phyloP scores from a whole-genome alignment of 805 yeast species.

The Yarrowia osloensis region DNA sequence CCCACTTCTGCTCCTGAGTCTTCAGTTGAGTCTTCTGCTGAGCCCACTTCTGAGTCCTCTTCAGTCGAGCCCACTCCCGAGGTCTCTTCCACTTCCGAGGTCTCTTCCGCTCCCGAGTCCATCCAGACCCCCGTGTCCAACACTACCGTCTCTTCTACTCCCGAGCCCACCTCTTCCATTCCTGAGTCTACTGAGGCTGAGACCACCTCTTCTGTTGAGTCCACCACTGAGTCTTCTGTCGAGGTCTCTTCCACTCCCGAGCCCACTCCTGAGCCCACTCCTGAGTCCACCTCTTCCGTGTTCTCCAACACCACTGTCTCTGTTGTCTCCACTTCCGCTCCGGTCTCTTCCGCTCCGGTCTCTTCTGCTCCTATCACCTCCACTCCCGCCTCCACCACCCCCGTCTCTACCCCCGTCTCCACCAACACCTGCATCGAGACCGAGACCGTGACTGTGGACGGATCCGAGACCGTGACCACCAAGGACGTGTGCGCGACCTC shows the following conservation, averaged over 20 bases:
- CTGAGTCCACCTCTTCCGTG: neutral
- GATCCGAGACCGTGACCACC: neutral
- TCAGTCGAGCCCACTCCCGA: neutral
- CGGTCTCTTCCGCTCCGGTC: neutral
- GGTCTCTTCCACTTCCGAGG: neutral
- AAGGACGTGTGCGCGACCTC: conserved; percentile 4
- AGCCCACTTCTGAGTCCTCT: neutral
- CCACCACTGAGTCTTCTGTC: neutral
- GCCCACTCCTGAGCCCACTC: neutral
- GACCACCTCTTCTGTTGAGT: neutral
- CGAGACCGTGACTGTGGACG: neutral
- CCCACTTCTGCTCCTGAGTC: neutral
- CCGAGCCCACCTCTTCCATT: conserved; percentile 4
- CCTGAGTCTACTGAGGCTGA: neutral
- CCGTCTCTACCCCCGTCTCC: neutral
- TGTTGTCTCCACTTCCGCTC: too few relatives aligned
- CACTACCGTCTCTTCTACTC: too few relatives aligned
- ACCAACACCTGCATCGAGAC: neutral
- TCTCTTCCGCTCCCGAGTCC: neutral
- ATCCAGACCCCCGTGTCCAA: too few relatives aligned
- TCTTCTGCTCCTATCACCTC: neutral
- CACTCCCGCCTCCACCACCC: neutral
- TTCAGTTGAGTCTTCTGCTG: neutral
- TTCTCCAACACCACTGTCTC: too few relatives aligned
- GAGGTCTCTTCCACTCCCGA: neutral